These are phyloP conservation scores for Dicorynia guianensis DNA, from an alignment of 306 rosid genomes.

Conservation along the genomic window DNA sequence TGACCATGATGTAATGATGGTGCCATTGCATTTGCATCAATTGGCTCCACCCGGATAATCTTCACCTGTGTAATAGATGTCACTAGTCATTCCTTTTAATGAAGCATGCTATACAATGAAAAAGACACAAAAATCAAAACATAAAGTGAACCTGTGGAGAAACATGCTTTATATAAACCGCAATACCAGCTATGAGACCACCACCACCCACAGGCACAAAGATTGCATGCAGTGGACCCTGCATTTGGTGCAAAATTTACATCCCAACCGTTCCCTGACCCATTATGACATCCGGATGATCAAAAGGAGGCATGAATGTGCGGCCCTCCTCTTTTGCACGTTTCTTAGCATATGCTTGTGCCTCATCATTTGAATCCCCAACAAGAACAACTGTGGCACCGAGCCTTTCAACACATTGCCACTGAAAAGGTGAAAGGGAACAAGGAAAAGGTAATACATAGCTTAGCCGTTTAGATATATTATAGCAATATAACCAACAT, in stretches of 20 bases:
- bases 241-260: constrained; percentile 85
- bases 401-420: constrained; percentile 84
- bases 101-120: background rate
- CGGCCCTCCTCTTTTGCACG: constrained; percentile 73
- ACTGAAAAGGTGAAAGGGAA: constrained; percentile 47
- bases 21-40: constrained; percentile 97
- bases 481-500: background rate
- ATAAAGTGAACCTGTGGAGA: constrained; percentile 73
- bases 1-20: constrained; percentile 83
- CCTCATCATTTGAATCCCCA: constrained; percentile 95
- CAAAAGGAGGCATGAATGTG: constrained; percentile 87
- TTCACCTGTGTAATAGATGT: constrained; percentile 64
- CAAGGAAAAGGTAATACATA: constrained; percentile 20
- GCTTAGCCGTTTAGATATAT: constrained; percentile 7
- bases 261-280: constrained; percentile 98
- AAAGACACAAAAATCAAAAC: constrained; percentile 8
- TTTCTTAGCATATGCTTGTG: constrained; percentile 89
- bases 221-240: constrained; percentile 75
- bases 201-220: constrained; percentile 99
- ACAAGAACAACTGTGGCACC: constrained; percentile 87
- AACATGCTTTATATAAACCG: constrained; percentile 94
- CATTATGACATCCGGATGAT: constrained; percentile 91
- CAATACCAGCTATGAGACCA: constrained; percentile 96
- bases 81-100: constrained; percentile 18
- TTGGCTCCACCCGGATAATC: constrained; percentile 94